A percentile compares a stretch with the other conserved stretches of the same genome.
Conservation (phyloP, 2,329 filamentous ascomycete species). For the Ceratocystis lukuohia region DNA sequence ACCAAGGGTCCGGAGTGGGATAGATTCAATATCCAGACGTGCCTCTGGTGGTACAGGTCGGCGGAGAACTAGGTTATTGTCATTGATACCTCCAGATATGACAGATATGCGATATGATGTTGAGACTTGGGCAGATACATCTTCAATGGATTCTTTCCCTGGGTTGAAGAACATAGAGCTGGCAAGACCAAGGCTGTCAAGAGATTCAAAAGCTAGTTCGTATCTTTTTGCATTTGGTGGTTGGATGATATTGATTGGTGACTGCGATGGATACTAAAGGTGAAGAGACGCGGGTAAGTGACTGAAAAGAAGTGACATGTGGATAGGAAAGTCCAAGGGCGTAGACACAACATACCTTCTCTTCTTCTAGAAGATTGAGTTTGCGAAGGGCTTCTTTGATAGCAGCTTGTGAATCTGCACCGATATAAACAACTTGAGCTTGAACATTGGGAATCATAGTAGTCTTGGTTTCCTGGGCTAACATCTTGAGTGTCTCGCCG, state of each 20-base stretch:
- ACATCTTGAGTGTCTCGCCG: not conserved
- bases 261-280: not conserved
- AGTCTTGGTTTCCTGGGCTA: not conserved
- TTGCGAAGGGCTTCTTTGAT: not conserved
- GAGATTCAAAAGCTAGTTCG: not conserved
- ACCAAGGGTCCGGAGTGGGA: not conserved
- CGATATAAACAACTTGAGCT: conserved; percentile 1
- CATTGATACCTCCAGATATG: not conserved
- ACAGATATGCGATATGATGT: not conserved
- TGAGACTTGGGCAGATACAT: not conserved
- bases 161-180: not conserved
- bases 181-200: not conserved
- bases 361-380: not conserved
- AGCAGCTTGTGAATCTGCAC: not conserved
- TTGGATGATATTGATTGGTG: not conserved
- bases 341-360: not conserved
- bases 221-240: not conserved
- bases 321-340: not conserved
- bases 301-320: too few species aligned
- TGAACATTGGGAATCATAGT: conserved; percentile 3
- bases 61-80: not conserved
- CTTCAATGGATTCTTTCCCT: not conserved
- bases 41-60: not conserved
- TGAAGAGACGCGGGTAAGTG: not conserved
- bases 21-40: not conserved